A percentile compares a stretch with the other conserved stretches of the same genome.
Evolutionary conservation across 768 basidiomycete species (phyloP).

Genomic region (Galerina sulciceps): DNA sequence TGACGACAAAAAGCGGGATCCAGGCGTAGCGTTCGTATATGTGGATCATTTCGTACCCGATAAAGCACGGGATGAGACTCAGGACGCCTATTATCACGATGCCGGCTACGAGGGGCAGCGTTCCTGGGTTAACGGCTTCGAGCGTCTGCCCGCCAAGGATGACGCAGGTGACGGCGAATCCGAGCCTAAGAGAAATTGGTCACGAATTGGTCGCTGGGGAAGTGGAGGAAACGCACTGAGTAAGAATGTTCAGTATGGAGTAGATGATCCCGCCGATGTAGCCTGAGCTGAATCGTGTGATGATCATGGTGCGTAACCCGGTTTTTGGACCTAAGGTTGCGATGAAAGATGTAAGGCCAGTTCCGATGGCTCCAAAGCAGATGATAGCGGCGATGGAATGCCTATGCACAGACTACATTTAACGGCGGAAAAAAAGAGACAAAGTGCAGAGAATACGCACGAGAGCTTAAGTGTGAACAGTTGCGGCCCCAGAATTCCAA

Average conservation of each 20-base stretch:
- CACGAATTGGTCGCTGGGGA: background rate
- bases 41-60: conserved; percentile 21
- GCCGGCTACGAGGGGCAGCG: conserved; percentile 13
- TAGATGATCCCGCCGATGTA: conserved; percentile 21
- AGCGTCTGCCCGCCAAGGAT: conserved; percentile 20
- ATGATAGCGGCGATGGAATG: conserved; percentile 17
- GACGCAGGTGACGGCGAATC: conserved; percentile 20
- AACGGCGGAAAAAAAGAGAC: background rate
- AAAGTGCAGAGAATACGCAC: conserved; percentile 5
- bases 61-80: conserved; percentile 20
- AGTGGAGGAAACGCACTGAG: conserved; percentile 7
- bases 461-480: conserved; percentile 16
- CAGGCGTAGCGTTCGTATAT: conserved; percentile 18
- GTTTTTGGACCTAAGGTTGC: conserved; percentile 19
- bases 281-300: conserved; percentile 20
- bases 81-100: conserved; percentile 19
- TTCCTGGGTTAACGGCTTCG: conserved; percentile 17
- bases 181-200: conserved; percentile 9
- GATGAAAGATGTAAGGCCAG: conserved; percentile 16
- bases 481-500: conserved; percentile 17
- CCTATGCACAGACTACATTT: background rate
- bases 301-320: conserved; percentile 20
- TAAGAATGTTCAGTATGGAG: conserved; percentile 21
- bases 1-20: conserved; percentile 15
- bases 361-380: conserved; percentile 19